These are phyloP conservation scores for Exobasidium cylindrosporum DNA, from an alignment of 1,284 basidiomycete species.

Conservation along the genomic window DNA sequence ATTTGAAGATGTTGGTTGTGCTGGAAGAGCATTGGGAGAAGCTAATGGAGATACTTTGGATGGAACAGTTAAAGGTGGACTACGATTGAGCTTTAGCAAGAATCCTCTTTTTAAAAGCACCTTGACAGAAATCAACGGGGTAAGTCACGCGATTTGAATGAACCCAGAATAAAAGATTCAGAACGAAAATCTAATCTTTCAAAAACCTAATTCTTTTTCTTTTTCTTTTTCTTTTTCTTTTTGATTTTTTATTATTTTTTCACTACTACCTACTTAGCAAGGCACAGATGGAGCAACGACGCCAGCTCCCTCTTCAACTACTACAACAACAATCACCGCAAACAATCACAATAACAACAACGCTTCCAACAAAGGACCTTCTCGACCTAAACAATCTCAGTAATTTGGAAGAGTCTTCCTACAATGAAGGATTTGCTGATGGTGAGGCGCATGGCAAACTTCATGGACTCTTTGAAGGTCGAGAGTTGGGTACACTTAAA, in stretches of 20 bases:
- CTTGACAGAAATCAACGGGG: background rate
- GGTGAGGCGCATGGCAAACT: constrained; percentile 80
- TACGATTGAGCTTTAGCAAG: constrained; percentile 76
- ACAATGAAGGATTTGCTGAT: constrained; percentile 70
- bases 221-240: background rate
- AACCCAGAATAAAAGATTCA: too few relatives aligned
- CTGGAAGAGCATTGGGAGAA: constrained; percentile 79
- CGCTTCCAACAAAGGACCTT: background rate
- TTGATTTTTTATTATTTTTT: background rate
- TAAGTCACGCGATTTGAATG: background rate
- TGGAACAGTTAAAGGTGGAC: constrained; percentile 88
- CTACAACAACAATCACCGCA: too few relatives aligned
- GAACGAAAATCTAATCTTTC: too few relatives aligned
- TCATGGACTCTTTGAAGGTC: constrained; percentile 86
- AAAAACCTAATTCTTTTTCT: background rate
- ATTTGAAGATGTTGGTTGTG: constrained; percentile 85
- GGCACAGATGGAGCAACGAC: background rate
- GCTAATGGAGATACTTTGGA: constrained; percentile 86
- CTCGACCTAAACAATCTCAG: constrained; percentile 32
- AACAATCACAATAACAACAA: too few relatives aligned
- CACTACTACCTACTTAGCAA: background rate
- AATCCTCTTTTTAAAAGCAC: constrained; percentile 40
- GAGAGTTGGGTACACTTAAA: constrained; percentile 83
- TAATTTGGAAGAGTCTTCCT: constrained; percentile 62
- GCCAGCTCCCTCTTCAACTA: too few relatives aligned